phyloP scores from a whole-genome alignment of 345 rosid species.

The Populus tremula region DNA sequence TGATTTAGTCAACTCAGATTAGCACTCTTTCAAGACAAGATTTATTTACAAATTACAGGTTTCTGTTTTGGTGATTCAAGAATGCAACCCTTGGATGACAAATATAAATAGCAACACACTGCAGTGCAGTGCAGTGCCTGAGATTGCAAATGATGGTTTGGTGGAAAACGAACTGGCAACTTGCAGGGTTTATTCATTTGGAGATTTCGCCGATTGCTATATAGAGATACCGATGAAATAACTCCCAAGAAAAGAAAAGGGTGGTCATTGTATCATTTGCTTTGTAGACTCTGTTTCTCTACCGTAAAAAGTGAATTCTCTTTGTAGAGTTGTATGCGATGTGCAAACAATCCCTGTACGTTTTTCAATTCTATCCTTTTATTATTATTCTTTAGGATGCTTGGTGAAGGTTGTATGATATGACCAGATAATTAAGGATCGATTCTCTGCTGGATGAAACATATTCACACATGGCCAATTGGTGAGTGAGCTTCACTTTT shows the following conservation, averaged over 20 bases:
- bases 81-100: not conserved
- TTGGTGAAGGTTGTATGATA: not conserved
- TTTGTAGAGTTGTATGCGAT: no score
- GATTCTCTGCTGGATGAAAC: not conserved
- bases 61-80: not conserved
- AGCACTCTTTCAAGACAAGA: not conserved
- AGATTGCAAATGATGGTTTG: not conserved
- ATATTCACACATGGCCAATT: not conserved
- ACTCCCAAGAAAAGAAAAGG: no score
- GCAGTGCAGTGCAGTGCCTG: not conserved
- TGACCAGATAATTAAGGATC: not conserved
- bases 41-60: not conserved
- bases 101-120: not conserved
- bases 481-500: not conserved
- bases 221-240: not conserved
- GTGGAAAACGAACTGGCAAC: not conserved
- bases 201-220: not conserved
- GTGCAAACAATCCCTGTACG: no score
- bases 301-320: no score
- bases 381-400: not conserved
- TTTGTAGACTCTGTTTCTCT: no score
- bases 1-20: not conserved
- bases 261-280: no score
- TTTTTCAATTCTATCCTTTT: no score
- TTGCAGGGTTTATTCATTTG: not conserved